These are phyloP conservation scores for Suillus lakei DNA, from an alignment of 768 basidiomycete genomes.

Conservation along the genomic window DNA sequence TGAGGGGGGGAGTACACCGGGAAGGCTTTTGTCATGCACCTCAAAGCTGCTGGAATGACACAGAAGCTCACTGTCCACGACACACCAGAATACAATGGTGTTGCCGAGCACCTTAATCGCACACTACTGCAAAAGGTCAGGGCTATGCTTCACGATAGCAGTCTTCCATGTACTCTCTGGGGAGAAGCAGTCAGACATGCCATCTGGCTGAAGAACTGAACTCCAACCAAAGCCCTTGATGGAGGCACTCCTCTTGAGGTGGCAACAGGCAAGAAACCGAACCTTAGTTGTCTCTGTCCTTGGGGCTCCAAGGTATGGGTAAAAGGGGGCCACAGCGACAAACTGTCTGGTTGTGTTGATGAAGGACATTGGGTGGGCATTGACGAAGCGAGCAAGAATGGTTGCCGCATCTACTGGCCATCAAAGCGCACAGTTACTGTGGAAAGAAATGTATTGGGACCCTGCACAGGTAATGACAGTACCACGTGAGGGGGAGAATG, in stretches of 20 bases:
- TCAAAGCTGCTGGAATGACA: constrained; percentile 23
- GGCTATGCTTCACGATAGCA: constrained; percentile 28
- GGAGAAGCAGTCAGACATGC: constrained; percentile 30
- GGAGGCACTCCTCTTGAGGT: neutral
- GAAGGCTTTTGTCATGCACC: constrained; percentile 23
- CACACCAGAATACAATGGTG: constrained; percentile 41
- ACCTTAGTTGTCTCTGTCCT: rapidly evolving
- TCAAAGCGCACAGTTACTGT: constrained; percentile 15
- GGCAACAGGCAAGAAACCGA: neutral
- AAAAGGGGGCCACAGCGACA: constrained; percentile 2
- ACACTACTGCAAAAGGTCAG: constrained; percentile 25
- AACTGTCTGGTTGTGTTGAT: constrained; percentile 10
- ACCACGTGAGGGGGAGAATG: no score
- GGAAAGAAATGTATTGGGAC: constrained; percentile 12
- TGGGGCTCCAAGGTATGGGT: neutral
- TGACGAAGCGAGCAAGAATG: constrained; percentile 23
- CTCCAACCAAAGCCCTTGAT: neutral
- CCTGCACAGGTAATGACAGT: no score
- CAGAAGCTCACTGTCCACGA: constrained; percentile 28
- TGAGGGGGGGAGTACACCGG: constrained; percentile 35
- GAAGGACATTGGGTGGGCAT: constrained; percentile 18
- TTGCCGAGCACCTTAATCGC: constrained; percentile 37
- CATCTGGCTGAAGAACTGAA: constrained; percentile 18
- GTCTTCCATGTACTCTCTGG: constrained; percentile 32
- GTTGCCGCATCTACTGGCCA: constrained; percentile 30